phyloP scores from a whole-genome alignment of 192 early-diverging fungal species.

The Backusella circina region DNA sequence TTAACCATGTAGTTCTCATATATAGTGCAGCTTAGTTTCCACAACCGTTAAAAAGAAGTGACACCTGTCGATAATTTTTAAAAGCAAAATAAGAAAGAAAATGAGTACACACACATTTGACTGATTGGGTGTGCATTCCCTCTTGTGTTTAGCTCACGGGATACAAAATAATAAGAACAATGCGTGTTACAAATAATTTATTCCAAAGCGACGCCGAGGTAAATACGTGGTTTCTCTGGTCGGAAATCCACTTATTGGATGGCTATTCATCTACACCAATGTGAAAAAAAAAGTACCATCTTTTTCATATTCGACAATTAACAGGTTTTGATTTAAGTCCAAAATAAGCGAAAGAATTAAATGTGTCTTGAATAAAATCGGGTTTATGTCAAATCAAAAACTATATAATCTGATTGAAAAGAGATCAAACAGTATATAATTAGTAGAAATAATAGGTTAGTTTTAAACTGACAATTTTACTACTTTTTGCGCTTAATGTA shows the following conservation, averaged over 20 bases:
- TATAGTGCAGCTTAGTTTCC: background rate
- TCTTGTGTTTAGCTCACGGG: background rate
- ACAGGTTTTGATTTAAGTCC: background rate
- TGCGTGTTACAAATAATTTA: slow-evolving; percentile 1
- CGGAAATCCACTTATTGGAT: background rate
- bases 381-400: background rate
- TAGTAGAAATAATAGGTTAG: background rate
- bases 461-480: slow-evolving; percentile 1
- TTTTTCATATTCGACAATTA: background rate
- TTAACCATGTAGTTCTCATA: background rate
- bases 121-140: background rate
- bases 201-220: background rate
- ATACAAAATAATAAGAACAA: background rate
- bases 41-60: background rate
- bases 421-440: background rate
- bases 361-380: background rate
- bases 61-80: background rate
- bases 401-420: background rate
- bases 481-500: background rate
- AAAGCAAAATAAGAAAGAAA: background rate
- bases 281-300: background rate
- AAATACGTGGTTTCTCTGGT: background rate
- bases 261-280: background rate
- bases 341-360: background rate
- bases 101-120: background rate